Conservation (phyloP, 192 early-diverging fungal species). For the Coemansia asiatica region DNA sequence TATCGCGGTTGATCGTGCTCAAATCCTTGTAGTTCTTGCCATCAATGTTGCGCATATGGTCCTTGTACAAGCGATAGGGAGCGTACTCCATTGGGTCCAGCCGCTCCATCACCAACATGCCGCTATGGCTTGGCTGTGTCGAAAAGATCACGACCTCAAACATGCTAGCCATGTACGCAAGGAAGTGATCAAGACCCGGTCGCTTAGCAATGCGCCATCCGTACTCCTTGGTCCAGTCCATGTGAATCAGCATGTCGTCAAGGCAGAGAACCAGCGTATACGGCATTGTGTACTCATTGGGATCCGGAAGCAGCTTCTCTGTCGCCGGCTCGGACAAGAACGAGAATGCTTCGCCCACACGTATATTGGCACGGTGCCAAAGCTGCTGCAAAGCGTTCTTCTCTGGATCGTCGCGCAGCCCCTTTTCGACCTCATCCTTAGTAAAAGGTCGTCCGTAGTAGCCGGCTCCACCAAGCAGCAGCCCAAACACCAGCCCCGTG, state of each 20-base stretch:
- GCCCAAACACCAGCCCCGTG: conserved; percentile 44
- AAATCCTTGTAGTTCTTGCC: conserved; percentile 87
- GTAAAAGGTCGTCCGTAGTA: conserved; percentile 51
- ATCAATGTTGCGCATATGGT: conserved; percentile 84
- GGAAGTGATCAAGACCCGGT: conserved; percentile 93
- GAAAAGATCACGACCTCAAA: conserved; percentile 98
- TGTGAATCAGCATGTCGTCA: conserved; percentile 89
- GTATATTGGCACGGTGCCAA: conserved; percentile 37
- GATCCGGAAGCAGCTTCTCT: conserved; percentile 90
- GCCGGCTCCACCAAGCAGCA: conserved; percentile 43
- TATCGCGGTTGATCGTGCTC: conserved; percentile 89
- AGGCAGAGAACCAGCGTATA: conserved; percentile 95
- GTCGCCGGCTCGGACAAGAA: conserved; percentile 68
- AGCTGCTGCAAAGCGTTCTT: conserved; percentile 39
- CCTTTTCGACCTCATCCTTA: conserved; percentile 30
- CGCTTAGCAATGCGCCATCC: conserved; percentile 97
- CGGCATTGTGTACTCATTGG: conserved; percentile 81
- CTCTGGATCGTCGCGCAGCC: conserved; percentile 43
- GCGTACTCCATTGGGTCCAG: conserved; percentile 88
- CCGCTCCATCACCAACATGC: conserved; percentile 79
- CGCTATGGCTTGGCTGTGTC: conserved; percentile 78
- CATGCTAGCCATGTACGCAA: conserved; percentile 84
- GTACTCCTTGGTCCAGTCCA: conserved; percentile 92
- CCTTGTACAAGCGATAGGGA: conserved; percentile 87
- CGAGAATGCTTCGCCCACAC: conserved; percentile 21